Percentiles rank a stretch among this genome's conserved stretches.
Evolutionary conservation across 2,329 filamentous ascomycete genomes (phyloP).

Genomic region (Exophiala mesophila): DNA sequence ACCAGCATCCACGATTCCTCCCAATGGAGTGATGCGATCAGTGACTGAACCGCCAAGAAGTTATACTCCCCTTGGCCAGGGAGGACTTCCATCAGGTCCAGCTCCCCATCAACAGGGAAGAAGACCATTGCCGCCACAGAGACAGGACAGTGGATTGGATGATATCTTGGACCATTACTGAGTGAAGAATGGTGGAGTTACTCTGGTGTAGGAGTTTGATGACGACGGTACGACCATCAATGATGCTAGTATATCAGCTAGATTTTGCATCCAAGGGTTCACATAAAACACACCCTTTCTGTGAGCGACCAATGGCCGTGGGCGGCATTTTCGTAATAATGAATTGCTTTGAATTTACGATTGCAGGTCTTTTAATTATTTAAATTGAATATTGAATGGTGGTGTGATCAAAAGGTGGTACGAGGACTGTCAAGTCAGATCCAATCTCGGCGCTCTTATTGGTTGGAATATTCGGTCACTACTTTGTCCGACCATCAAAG

Average conservation of each 20-base stretch:
- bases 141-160: conserved; percentile 20
- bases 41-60: conserved; percentile 12
- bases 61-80: conserved; percentile 15
- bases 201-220: too few species aligned
- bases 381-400: too few species aligned
- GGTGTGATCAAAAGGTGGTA: too few species aligned
- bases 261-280: conserved; percentile 8
- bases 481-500: too few species aligned
- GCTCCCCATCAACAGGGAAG: conserved; percentile 4
- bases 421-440: too few species aligned
- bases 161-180: conserved; percentile 27
- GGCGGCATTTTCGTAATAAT: too few species aligned
- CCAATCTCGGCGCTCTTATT: too few species aligned
- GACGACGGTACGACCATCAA: conserved; percentile 20
- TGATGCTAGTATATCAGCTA: conserved; percentile 20
- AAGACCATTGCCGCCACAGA: conserved; percentile 10
- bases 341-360: too few species aligned
- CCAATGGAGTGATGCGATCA: conserved; percentile 14
- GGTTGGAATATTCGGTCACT: too few species aligned
- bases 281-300: too few species aligned
- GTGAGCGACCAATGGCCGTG: too few species aligned
- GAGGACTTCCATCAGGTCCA: conserved; percentile 4
- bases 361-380: too few species aligned
- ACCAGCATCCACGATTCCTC: conserved; percentile 16
- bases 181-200: conserved; percentile 7